phyloP scores from a whole-genome alignment of 768 basidiomycete genomes.

The Cystofilobasidium capitatum region DNA sequence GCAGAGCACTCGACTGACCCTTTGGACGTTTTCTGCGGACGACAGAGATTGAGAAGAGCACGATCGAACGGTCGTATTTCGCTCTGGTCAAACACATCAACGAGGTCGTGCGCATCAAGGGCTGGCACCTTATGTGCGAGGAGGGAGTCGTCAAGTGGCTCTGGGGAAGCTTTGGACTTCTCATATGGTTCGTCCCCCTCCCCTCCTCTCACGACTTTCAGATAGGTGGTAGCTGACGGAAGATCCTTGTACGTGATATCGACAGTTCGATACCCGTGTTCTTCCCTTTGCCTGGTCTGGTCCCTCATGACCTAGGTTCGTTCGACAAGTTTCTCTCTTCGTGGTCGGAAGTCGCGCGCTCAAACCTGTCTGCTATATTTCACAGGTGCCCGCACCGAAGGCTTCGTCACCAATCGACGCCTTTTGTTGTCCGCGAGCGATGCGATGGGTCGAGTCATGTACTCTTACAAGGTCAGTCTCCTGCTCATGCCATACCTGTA shows the following conservation, averaged over 20 bases:
- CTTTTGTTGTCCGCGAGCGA: slow-evolving; percentile 75
- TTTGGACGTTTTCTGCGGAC: slow-evolving; percentile 72
- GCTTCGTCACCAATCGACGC: slow-evolving; percentile 92
- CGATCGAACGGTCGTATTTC: slow-evolving; percentile 80
- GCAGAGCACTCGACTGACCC: neutral
- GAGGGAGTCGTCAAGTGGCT: slow-evolving; percentile 90
- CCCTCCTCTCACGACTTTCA: neutral
- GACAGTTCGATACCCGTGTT: slow-evolving; percentile 93
- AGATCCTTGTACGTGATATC: slow-evolving; percentile 42
- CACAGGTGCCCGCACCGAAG: slow-evolving; percentile 41
- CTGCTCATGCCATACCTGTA: neutral
- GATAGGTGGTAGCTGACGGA: neutral
- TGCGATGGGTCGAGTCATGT: slow-evolving; percentile 92
- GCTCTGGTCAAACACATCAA: slow-evolving; percentile 76
- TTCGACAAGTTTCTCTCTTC: neutral
- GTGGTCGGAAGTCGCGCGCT: neutral
- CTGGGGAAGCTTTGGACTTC: slow-evolving; percentile 88
- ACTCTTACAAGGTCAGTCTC: slow-evolving; percentile 65
- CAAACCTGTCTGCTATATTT: neutral
- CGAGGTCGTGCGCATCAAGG: slow-evolving; percentile 62
- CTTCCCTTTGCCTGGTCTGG: slow-evolving; percentile 66
- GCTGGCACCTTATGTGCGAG: slow-evolving; percentile 86
- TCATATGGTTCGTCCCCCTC: slow-evolving; percentile 30
- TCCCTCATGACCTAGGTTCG: slow-evolving; percentile 61
- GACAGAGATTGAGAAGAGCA: slow-evolving; percentile 81